These are phyloP conservation scores for Rehmannia glutinosa DNA, from an alignment of 257 asterid genomes.

Conservation along the genomic window DNA sequence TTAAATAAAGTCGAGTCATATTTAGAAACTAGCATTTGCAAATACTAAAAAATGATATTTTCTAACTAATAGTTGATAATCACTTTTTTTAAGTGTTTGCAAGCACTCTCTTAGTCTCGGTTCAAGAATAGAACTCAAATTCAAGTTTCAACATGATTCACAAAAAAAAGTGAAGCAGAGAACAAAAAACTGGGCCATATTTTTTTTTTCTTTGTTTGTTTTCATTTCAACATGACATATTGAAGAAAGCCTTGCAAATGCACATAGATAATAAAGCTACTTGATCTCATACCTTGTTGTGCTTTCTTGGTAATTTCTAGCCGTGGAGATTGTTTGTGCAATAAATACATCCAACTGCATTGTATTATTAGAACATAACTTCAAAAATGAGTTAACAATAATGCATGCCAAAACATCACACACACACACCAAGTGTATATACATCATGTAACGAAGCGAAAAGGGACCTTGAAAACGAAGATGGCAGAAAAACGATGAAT, in stretches of 20 bases:
- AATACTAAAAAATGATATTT: too few species aligned
- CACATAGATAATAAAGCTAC: neutral
- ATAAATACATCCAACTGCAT: slow-evolving; percentile 65
- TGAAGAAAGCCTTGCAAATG: neutral
- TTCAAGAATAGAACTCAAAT: too few species aligned
- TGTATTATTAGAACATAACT: neutral
- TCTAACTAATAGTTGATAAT: too few species aligned
- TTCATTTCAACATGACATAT: neutral
- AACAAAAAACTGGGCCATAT: too few species aligned
- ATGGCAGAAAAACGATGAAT: slow-evolving; percentile 58
- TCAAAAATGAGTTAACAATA: neutral
- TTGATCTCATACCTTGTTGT: slow-evolving; percentile 22
- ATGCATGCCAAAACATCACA: neutral
- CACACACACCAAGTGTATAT: neutral
- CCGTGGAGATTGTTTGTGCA: slow-evolving; percentile 45
- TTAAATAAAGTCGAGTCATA: too few species aligned
- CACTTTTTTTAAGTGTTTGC: too few species aligned
- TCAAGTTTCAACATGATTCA: too few species aligned
- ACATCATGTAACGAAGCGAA: neutral
- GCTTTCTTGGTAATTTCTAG: slow-evolving; percentile 36
- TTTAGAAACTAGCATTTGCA: too few species aligned
- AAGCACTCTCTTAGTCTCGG: too few species aligned
- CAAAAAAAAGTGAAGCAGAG: too few species aligned
- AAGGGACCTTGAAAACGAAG: slow-evolving; percentile 73
- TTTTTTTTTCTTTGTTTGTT: too few species aligned